These are phyloP conservation scores for Kuraishia molischiana DNA, from an alignment of 805 yeast genomes.

Conservation along the genomic window DNA sequence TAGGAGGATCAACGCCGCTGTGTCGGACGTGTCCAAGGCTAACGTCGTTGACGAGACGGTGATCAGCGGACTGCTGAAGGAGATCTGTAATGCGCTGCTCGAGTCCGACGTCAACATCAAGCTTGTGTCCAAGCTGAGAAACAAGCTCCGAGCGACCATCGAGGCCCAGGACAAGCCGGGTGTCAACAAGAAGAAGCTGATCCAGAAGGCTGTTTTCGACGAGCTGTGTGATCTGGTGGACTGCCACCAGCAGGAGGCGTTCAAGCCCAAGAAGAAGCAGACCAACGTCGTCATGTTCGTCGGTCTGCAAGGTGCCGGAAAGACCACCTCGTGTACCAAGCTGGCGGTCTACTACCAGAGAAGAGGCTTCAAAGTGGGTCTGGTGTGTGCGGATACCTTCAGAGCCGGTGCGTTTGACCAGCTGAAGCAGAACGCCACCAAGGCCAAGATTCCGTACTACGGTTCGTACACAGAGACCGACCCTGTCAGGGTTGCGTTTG, in stretches of 20 bases:
- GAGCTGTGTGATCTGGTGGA: conserved; percentile 85
- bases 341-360: conserved; percentile 90
- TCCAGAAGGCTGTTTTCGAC: conserved; percentile 90
- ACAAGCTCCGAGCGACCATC: conserved; percentile 52
- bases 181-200: conserved; percentile 63
- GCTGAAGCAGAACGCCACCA: conserved; percentile 92
- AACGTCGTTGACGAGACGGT: conserved; percentile 47
- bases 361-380: conserved; percentile 88
- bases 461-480: conserved; percentile 95
- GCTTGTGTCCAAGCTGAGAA: conserved; percentile 70
- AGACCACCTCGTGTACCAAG: conserved; percentile 95
- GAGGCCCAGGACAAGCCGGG: conserved; percentile 43
- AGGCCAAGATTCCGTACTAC: conserved; percentile 87
- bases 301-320: conserved; percentile 98
- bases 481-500: conserved; percentile 85
- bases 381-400: conserved; percentile 98
- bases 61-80: conserved; percentile 69
- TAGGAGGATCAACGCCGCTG: conserved; percentile 65
- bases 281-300: conserved; percentile 90
- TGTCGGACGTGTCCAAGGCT: conserved; percentile 50
- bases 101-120: conserved; percentile 92
- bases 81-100: conserved; percentile 79
- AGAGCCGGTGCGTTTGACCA: conserved; percentile 99
- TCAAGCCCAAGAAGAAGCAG: conserved; percentile 79
- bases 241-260: conserved; percentile 33